Evolutionary conservation across 2,329 filamentous ascomycete genomes (phyloP).

Genomic region (Neonectria punicea): DNA sequence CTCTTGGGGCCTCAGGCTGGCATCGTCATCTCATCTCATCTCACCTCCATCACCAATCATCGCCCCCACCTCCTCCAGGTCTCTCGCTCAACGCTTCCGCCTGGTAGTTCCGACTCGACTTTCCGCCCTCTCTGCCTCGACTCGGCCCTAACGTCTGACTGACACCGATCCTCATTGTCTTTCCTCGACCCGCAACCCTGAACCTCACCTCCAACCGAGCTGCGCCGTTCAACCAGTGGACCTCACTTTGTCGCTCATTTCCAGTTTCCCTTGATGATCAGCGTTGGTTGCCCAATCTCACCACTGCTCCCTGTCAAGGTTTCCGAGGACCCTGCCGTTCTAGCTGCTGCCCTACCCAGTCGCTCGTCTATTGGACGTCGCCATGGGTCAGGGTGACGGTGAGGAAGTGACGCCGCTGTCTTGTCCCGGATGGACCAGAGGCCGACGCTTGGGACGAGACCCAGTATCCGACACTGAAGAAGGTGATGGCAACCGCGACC

Average conservation of each 20-base stretch:
- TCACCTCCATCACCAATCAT: slow-evolving; percentile 2
- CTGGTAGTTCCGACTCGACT: not conserved
- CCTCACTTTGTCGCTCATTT: slow-evolving; percentile 40
- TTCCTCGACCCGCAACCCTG: slow-evolving; percentile 22
- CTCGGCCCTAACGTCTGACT: slow-evolving; percentile 13
- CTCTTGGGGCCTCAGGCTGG: not conserved
- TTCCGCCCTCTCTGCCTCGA: not conserved
- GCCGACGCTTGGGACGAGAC: slow-evolving; percentile 28
- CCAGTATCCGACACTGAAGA: slow-evolving; percentile 29
- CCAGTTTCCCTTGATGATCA: slow-evolving; percentile 42
- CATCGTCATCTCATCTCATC: not conserved
- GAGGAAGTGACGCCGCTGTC: slow-evolving; percentile 33
- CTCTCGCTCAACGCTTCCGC: too few relatives aligned
- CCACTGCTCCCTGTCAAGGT: slow-evolving; percentile 38
- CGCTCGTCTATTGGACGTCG: slow-evolving; percentile 31
- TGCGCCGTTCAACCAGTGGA: slow-evolving; percentile 35
- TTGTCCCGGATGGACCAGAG: slow-evolving; percentile 36
- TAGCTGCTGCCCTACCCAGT: slow-evolving; percentile 29
- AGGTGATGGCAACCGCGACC: slow-evolving; percentile 27
- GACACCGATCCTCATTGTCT: slow-evolving; percentile 10
- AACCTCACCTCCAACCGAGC: slow-evolving; percentile 10
- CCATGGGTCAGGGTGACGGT: slow-evolving; percentile 42
- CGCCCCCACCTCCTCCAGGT: not conserved
- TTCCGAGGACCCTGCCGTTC: slow-evolving; percentile 35
- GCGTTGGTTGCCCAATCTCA: slow-evolving; percentile 35